These are phyloP conservation scores for Gentiana straminea DNA, from an alignment of 257 asterid species.

Conservation along the genomic window DNA sequence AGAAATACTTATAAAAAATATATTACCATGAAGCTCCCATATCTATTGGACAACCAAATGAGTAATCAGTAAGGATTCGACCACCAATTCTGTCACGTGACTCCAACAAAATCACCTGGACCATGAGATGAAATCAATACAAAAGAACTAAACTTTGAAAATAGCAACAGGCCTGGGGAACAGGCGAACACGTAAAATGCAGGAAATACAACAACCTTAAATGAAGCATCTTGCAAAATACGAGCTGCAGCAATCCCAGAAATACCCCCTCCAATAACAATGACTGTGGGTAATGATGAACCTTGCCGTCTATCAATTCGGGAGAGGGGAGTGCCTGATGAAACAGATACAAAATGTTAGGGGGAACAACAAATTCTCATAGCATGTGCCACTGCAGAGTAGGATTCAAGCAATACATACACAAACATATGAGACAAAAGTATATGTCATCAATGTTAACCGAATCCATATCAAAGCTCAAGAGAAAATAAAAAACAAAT, in stretches of 20 bases:
- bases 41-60: slow-evolving; percentile 95
- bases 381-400: too few species aligned
- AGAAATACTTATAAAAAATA: not conserved
- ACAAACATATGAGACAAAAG: not conserved
- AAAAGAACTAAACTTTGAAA: slow-evolving; percentile 2
- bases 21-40: slow-evolving; percentile 99
- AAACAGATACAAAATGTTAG: not conserved
- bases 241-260: slow-evolving; percentile 96
- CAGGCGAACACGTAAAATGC: not conserved
- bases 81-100: slow-evolving; percentile 94
- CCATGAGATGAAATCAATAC: slow-evolving; percentile 8
- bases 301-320: slow-evolving; percentile 39
- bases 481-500: too few species aligned
- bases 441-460: too few species aligned
- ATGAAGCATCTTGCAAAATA: slow-evolving; percentile 72
- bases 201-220: slow-evolving; percentile 41
- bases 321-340: slow-evolving; percentile 39
- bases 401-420: too few species aligned
- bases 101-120: slow-evolving; percentile 80
- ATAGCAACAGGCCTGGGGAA: not conserved
- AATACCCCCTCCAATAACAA: slow-evolving; percentile 95
- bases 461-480: too few species aligned
- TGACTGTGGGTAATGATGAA: slow-evolving; percentile 49
- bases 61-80: slow-evolving; percentile 83
- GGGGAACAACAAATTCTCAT: too few species aligned